A percentile compares a stretch with the other conserved stretches of the same genome.
phyloP scores from a whole-genome alignment of 805 yeast species.

The Candida tallmaniae region DNA sequence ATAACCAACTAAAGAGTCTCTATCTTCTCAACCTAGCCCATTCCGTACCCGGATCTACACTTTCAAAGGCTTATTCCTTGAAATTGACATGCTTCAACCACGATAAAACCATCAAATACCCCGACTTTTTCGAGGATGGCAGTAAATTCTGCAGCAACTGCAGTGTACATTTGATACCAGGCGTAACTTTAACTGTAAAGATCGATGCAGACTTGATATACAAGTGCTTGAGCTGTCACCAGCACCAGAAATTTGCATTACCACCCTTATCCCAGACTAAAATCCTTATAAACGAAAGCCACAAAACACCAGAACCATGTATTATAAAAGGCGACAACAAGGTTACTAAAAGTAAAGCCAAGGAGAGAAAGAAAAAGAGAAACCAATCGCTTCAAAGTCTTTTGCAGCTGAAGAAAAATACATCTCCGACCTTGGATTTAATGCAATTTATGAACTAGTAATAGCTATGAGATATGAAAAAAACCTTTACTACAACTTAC shows the following conservation, averaged over 20 bases:
- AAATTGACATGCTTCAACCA: constrained; percentile 17
- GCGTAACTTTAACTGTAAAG: constrained; percentile 13
- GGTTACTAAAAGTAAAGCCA: constrained; percentile 19
- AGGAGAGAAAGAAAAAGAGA: constrained; percentile 40
- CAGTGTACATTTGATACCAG: constrained; percentile 30
- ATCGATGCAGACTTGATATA: constrained; percentile 2
- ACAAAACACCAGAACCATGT: too few species aligned
- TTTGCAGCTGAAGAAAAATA: constrained; percentile 37
- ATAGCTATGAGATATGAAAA: neutral
- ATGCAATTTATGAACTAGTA: constrained; percentile 44
- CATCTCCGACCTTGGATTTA: constrained; percentile 36
- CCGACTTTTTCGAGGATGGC: constrained; percentile 19
- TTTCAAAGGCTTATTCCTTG: neutral
- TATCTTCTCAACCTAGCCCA: constrained; percentile 31
- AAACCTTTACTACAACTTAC: neutral
- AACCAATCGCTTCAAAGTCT: constrained; percentile 39
- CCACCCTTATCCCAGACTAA: too few species aligned
- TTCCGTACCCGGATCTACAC: constrained; percentile 3
- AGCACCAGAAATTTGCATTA: neutral
- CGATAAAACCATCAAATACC: constrained; percentile 24
- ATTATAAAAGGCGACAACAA: too few species aligned
- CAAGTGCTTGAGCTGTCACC: constrained; percentile 15
- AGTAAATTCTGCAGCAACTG: constrained; percentile 26
- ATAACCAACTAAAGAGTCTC: constrained; percentile 18
- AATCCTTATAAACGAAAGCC: too few species aligned